Conservation (phyloP, 768 basidiomycete genomes). For the Sporobolomyces phaffii region DNA sequence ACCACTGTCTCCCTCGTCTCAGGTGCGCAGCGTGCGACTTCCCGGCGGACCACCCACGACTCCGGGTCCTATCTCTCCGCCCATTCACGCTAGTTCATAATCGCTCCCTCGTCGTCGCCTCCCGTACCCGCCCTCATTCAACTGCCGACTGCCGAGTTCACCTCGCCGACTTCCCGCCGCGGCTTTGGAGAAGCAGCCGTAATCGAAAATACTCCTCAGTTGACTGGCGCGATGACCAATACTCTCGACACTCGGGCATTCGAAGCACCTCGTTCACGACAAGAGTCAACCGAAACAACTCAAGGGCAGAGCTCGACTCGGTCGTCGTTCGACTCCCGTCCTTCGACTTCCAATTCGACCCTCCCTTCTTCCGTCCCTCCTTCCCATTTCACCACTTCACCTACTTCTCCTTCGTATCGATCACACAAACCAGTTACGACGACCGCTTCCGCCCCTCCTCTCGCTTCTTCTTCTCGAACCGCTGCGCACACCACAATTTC, state of each 20-base stretch:
- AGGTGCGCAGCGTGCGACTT: too few species aligned
- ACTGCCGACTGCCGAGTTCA: not conserved
- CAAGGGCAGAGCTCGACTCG: not conserved
- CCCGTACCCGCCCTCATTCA: not conserved
- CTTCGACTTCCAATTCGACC: slow-evolving; percentile 1
- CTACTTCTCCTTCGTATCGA: not conserved
- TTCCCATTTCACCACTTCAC: not conserved
- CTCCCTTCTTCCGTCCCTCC: not conserved
- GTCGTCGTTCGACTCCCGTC: not conserved
- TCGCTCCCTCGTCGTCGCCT: not conserved
- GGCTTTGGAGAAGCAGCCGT: not conserved
- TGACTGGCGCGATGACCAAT: too few species aligned
- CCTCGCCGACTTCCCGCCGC: not conserved
- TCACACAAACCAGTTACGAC: not conserved
- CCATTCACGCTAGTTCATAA: not conserved
- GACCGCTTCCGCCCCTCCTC: not conserved
- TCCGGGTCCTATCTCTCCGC: not conserved
- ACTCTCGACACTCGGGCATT: not conserved
- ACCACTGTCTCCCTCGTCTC: too few species aligned
- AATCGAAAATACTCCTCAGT: not conserved
- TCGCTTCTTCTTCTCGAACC: not conserved
- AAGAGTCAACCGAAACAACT: not conserved
- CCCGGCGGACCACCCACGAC: too few species aligned
- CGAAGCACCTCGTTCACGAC: not conserved
- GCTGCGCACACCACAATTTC: not conserved